A percentile compares a stretch with the other conserved stretches of the same genome.
These are phyloP conservation scores for Auriculariales sp. DNA, from an alignment of 768 basidiomycete genomes.

Conservation along the genomic window DNA sequence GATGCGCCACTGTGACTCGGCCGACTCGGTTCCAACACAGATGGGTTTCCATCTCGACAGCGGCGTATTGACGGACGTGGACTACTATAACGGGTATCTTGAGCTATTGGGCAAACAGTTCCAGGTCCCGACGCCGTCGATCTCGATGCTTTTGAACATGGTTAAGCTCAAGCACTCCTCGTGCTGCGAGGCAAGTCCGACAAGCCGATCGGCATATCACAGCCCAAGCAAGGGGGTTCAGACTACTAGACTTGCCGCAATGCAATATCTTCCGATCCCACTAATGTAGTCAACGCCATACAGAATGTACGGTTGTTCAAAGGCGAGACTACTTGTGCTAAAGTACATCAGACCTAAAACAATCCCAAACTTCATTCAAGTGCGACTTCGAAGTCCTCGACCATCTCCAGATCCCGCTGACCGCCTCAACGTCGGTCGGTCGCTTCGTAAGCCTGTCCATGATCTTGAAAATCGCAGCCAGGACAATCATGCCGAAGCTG, in stretches of 20 bases:
- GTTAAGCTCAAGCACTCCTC: conserved; percentile 26
- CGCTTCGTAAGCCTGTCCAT: background rate
- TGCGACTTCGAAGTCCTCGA: too few relatives aligned
- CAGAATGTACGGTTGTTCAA: too few relatives aligned
- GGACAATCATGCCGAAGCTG: background rate
- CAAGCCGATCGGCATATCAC: background rate
- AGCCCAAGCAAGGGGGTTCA: too few relatives aligned
- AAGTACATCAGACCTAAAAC: too few relatives aligned
- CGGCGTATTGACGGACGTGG: conserved; percentile 65
- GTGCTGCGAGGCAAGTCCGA: background rate
- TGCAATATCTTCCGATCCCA: too few relatives aligned
- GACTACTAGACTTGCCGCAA: too few relatives aligned
- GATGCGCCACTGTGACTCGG: conserved; percentile 7
- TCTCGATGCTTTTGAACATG: conserved; percentile 37
- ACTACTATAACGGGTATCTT: conserved; percentile 74
- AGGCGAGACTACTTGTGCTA: too few relatives aligned
- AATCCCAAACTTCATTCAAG: too few relatives aligned
- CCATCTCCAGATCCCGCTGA: too few relatives aligned
- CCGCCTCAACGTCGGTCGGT: background rate
- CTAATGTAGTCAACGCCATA: too few relatives aligned
- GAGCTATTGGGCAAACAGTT: conserved; percentile 42
- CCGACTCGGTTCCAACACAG: conserved; percentile 24
- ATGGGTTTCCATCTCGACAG: conserved; percentile 40
- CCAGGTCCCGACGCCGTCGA: conserved; percentile 43
- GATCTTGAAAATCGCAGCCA: background rate